Conservation (phyloP, 129 eudicot species). For the Pulicaria dysenterica region DNA sequence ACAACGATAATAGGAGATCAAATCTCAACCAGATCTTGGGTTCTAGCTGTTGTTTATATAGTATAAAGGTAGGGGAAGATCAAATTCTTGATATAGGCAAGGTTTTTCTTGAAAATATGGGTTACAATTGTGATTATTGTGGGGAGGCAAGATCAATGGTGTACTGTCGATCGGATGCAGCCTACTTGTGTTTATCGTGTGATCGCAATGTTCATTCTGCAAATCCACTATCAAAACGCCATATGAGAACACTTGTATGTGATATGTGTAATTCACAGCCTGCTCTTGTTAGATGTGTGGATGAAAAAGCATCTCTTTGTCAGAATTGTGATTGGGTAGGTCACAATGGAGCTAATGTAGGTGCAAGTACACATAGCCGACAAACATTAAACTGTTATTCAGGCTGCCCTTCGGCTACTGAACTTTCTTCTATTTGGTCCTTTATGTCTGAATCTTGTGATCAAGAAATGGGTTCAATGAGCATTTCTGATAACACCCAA, state of each 20-base stretch:
- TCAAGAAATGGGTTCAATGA: slow-evolving; percentile 66
- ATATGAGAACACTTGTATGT: slow-evolving; percentile 79
- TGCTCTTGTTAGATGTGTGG: slow-evolving; percentile 73
- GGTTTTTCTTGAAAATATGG: slow-evolving; percentile 39
- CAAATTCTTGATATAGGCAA: slow-evolving; percentile 11
- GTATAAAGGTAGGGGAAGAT: slow-evolving; percentile 12
- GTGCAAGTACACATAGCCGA: slow-evolving; percentile 57
- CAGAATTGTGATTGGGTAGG: slow-evolving; percentile 73
- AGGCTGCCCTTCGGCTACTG: slow-evolving; percentile 81
- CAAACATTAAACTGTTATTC: slow-evolving; percentile 72
- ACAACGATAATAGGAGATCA: background rate
- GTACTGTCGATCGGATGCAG: slow-evolving; percentile 92
- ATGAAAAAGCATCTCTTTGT: slow-evolving; percentile 73
- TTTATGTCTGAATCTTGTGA: slow-evolving; percentile 65
- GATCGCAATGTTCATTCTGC: slow-evolving; percentile 91
- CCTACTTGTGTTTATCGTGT: slow-evolving; percentile 85
- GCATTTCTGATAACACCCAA: slow-evolving; percentile 50
- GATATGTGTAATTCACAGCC: slow-evolving; percentile 79
- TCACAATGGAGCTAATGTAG: slow-evolving; percentile 46
- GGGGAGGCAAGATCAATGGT: slow-evolving; percentile 82
- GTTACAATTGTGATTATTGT: slow-evolving; percentile 76
- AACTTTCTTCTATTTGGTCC: slow-evolving; percentile 73
- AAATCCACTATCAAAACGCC: slow-evolving; percentile 83
- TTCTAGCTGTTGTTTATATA: background rate
- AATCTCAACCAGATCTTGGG: no score